phyloP scores from a whole-genome alignment of 306 rosid species.

The Cucurbita pepo region DNA sequence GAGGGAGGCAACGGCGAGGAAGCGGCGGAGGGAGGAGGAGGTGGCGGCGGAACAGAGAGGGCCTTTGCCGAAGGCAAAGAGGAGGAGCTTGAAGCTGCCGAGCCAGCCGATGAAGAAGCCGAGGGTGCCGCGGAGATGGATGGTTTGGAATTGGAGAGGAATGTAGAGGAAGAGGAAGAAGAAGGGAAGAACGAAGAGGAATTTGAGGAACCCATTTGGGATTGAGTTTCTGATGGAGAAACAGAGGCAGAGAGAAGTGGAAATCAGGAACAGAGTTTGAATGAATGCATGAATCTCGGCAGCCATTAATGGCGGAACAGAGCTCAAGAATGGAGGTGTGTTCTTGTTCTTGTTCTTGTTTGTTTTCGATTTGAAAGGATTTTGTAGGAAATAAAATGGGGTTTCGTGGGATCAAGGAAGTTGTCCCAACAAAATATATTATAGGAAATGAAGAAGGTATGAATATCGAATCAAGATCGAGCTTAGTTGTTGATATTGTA shows the following conservation, averaged over 20 bases:
- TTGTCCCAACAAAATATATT: too few relatives aligned
- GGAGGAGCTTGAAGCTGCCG: conserved; percentile 31
- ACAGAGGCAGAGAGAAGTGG: conserved; percentile 19
- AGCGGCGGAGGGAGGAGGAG: conserved; percentile 27
- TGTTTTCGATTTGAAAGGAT: too few relatives aligned
- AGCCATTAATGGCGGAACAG: conserved; percentile 6
- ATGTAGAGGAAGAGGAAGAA: conserved; percentile 23
- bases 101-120: conserved; percentile 32
- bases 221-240: conserved; percentile 9
- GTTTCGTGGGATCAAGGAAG: not conserved
- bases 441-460: too few relatives aligned
- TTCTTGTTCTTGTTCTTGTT: too few relatives aligned
- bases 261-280: conserved; percentile 10
- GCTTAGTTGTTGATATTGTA: too few relatives aligned
- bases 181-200: conserved; percentile 15
- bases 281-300: conserved; percentile 18
- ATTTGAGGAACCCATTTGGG: conserved; percentile 7
- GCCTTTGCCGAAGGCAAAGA: conserved; percentile 22
- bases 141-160: conserved; percentile 30
- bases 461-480: too few relatives aligned
- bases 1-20: conserved; percentile 39
- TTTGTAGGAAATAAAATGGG: not conserved
- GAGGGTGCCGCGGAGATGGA: conserved; percentile 13
- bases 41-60: conserved; percentile 21
- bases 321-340: too few relatives aligned